Conservation (phyloP, 83 land plant species). For the Thuja plicata region DNA sequence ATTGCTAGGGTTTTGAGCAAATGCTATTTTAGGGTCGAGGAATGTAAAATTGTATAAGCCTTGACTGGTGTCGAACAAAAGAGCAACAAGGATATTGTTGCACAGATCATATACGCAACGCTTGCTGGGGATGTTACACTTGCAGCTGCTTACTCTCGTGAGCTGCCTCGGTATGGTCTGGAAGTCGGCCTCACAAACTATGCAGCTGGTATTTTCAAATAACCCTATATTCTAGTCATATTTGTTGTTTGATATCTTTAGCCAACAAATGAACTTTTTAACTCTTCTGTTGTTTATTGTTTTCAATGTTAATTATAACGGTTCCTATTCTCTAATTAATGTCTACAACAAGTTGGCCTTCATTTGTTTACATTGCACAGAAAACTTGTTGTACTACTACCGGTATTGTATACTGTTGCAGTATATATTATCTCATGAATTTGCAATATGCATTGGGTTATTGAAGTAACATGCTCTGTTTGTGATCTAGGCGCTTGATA, state of each 20-base stretch:
- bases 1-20: background rate
- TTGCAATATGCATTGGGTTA: background rate
- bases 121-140: slow-evolving; percentile 86
- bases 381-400: background rate
- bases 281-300: background rate
- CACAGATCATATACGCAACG: slow-evolving; percentile 85
- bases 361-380: background rate
- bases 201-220: slow-evolving; percentile 76
- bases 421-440: no score
- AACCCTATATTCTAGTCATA: background rate
- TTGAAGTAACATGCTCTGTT: no score
- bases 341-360: background rate
- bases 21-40: background rate
- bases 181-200: slow-evolving; percentile 93
- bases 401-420: background rate
- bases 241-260: background rate
- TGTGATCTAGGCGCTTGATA: no score
- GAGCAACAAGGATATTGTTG: slow-evolving; percentile 88
- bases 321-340: background rate
- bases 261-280: background rate
- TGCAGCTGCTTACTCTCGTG: slow-evolving; percentile 89
- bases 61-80: slow-evolving; percentile 15
- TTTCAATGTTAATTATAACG: no score
- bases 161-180: slow-evolving; percentile 90
- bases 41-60: background rate